A percentile compares a stretch with the other conserved stretches of the same genome.
Evolutionary conservation across 768 basidiomycete species (phyloP).

Genomic region (Rossbeevera mucosa): DNA sequence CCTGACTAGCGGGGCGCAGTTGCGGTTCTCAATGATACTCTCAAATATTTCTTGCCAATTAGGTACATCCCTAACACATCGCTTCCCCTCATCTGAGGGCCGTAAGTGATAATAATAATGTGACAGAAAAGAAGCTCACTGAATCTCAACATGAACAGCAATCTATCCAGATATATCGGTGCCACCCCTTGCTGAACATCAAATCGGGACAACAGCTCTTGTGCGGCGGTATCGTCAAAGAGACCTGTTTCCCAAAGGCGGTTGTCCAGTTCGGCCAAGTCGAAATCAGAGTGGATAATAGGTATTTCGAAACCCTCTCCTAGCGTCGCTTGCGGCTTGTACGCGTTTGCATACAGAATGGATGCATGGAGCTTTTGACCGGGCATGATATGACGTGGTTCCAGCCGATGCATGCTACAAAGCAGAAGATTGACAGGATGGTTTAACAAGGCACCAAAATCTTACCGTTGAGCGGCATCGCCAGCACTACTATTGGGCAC

Average conservation of each 20-base stretch:
- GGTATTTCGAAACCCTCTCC: not conserved
- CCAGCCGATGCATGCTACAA: not conserved
- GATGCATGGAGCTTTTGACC: not conserved
- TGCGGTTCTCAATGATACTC: not conserved
- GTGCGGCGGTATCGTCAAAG: slow-evolving; percentile 6
- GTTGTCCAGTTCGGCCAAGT: not conserved
- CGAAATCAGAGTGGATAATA: not conserved
- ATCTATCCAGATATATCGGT: not conserved
- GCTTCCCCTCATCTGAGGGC: not conserved
- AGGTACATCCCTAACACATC: not conserved
- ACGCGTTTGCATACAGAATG: not conserved
- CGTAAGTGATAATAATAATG: not conserved
- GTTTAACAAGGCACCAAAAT: not conserved
- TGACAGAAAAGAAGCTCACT: not conserved
- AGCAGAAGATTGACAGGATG: not conserved
- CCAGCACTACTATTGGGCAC: not conserved
- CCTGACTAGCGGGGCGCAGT: not conserved
- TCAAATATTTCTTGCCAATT: not conserved
- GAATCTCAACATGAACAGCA: not conserved
- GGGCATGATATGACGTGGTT: slow-evolving; percentile 10
- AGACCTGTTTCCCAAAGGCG: slow-evolving; percentile 11
- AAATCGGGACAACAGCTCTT: not conserved
- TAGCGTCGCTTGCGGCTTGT: not conserved
- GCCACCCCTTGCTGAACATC: not conserved
- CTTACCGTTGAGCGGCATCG: not conserved